These are phyloP conservation scores for Ensete glaucum DNA, from an alignment of 176 grass and related monocot species.

Conservation along the genomic window DNA sequence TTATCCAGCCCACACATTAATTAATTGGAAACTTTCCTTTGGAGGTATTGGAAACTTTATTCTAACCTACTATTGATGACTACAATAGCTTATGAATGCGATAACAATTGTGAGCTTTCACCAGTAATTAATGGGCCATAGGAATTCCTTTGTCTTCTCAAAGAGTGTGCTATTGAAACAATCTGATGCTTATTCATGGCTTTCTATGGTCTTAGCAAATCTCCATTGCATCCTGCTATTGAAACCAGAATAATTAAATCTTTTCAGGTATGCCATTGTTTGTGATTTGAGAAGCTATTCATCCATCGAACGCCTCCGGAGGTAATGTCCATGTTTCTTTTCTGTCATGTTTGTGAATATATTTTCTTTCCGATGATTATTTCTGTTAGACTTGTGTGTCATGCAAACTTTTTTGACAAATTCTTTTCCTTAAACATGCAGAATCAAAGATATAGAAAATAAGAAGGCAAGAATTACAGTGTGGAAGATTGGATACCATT, in stretches of 20 bases:
- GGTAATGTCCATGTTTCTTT: constrained; percentile 25
- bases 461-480: constrained; percentile 52
- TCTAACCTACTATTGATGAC: too few relatives aligned
- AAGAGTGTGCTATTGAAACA: not conserved
- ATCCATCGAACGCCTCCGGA: constrained; percentile 72
- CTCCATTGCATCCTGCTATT: not conserved
- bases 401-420: not conserved
- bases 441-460: constrained; percentile 75
- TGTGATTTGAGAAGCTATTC: constrained; percentile 74
- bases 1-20: too few relatives aligned
- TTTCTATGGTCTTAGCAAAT: not conserved
- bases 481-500: constrained; percentile 1
- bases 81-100: too few relatives aligned
- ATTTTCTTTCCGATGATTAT: not conserved
- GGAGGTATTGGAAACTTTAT: too few relatives aligned
- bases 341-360: not conserved
- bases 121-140: too few relatives aligned
- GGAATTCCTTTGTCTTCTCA: too few relatives aligned
- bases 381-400: not conserved
- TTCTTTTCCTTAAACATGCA: constrained; percentile 35
- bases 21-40: too few relatives aligned
- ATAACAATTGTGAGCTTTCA: too few relatives aligned
- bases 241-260: constrained; percentile 24
- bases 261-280: constrained; percentile 68
- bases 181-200: not conserved